Evolutionary conservation across 176 grass and related monocot species (phyloP).

Genomic region (Dendrocalamus sinicus): DNA sequence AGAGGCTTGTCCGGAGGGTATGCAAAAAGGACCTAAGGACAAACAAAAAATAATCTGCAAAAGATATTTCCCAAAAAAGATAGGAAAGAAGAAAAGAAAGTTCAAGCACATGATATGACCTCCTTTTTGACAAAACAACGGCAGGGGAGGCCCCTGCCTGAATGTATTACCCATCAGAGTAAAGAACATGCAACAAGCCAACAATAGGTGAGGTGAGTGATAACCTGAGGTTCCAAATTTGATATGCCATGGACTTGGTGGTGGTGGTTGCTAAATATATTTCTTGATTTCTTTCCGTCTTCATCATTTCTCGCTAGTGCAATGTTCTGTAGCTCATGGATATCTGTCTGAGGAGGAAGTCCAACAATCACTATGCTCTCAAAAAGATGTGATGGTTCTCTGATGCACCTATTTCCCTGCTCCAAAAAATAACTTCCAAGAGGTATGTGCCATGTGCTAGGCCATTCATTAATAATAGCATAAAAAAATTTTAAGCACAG

Average conservation of each 20-base stretch:
- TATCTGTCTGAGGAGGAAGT: constrained; percentile 84
- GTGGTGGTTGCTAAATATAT: constrained; percentile 67
- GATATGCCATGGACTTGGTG: constrained; percentile 84
- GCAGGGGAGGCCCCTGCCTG: neutral
- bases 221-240: constrained; percentile 95
- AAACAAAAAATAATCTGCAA: constrained; percentile 44
- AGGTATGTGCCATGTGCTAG: neutral
- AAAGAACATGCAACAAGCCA: constrained; percentile 16
- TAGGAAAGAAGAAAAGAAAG: neutral
- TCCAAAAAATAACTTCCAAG: constrained; percentile 43
- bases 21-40: constrained; percentile 83
- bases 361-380: constrained; percentile 96
- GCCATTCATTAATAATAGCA: neutral
- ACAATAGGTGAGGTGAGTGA: constrained; percentile 16
- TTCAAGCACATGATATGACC: neutral
- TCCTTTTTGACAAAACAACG: neutral
- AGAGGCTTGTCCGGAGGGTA: constrained; percentile 90
- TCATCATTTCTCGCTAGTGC: constrained; percentile 70
- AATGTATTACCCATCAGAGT: neutral
- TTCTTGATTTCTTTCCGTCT: constrained; percentile 68
- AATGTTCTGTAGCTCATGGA: constrained; percentile 70
- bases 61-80: neutral
- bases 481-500: neutral
- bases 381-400: constrained; percentile 82
- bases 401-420: constrained; percentile 74